phyloP scores from a whole-genome alignment of 2,329 filamentous ascomycete species.

The Cadophora gregata region DNA sequence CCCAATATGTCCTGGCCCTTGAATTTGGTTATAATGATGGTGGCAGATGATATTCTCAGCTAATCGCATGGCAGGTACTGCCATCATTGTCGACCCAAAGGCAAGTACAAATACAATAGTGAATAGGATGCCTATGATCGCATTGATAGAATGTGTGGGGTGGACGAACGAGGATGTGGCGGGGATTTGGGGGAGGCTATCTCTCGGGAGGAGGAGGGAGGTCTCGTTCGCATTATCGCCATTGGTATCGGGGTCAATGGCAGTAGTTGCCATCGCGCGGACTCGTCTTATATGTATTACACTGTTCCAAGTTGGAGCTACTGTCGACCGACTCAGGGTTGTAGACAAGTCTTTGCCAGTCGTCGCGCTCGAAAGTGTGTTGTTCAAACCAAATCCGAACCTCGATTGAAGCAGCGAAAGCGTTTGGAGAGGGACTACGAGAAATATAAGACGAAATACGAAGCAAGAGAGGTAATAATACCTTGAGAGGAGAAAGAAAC shows the following conservation, averaged over 20 bases:
- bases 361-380: neutral
- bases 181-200: constrained; percentile 2
- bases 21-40: constrained; percentile 44
- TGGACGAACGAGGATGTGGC: constrained; percentile 23
- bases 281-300: neutral
- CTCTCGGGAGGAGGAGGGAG: constrained; percentile 21
- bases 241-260: constrained; percentile 1
- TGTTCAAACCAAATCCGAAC: neutral
- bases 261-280: neutral
- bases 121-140: constrained; percentile 45
- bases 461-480: neutral
- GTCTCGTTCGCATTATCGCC: constrained; percentile 19
- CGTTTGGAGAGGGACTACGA: neutral
- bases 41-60: constrained; percentile 50
- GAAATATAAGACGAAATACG: neutral
- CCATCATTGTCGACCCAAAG: constrained; percentile 42
- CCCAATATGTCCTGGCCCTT: constrained; percentile 35
- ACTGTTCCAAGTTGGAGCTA: neutral
- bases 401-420: neutral
- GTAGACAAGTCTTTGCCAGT: neutral
- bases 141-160: constrained; percentile 37
- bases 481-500: neutral
- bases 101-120: constrained; percentile 43
- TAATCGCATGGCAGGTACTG: constrained; percentile 46
- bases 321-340: neutral